These are phyloP conservation scores for Saxispiralis lemnorum DNA, from an alignment of 495 filamentous ascomycete species.

Conservation along the genomic window DNA sequence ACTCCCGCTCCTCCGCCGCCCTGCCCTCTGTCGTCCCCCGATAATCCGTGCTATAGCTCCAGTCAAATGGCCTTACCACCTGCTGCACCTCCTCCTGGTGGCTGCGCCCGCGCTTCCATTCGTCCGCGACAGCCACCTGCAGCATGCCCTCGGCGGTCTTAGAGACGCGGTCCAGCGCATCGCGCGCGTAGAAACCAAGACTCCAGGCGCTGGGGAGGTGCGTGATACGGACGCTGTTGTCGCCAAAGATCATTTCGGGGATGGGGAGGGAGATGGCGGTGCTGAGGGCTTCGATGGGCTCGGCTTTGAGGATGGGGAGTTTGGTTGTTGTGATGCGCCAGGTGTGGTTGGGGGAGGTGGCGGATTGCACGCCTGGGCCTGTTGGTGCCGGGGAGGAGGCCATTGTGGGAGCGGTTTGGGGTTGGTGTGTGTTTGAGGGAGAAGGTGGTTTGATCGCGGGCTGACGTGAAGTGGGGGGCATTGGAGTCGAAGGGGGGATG, in stretches of 20 bases:
- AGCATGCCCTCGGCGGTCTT: conserved; percentile 84
- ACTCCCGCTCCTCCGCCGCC: conserved; percentile 1
- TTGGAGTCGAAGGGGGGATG: no score
- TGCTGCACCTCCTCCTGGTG: conserved; percentile 80
- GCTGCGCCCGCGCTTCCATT: conserved; percentile 69
- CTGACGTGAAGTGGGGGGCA: no score
- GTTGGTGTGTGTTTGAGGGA: no score
- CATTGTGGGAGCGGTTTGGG: no score
- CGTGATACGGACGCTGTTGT: conserved; percentile 62
- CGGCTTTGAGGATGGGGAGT: conserved; percentile 79
- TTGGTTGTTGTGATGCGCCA: conserved; percentile 52
- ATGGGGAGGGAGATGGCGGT: conserved; percentile 61
- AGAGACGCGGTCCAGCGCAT: conserved; percentile 76
- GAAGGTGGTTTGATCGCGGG: no score
- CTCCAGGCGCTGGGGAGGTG: conserved; percentile 54
- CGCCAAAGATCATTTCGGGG: conserved; percentile 98
- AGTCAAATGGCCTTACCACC: conserved; percentile 89
- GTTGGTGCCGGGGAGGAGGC: background rate
- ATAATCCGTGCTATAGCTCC: conserved; percentile 86
- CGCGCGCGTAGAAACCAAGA: conserved; percentile 64
- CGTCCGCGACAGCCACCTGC: conserved; percentile 75
- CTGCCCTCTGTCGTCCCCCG: conserved; percentile 38
- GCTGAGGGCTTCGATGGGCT: conserved; percentile 75
- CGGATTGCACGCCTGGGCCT: conserved; percentile 6
- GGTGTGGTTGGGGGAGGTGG: conserved; percentile 30